Evolutionary conservation across 2,329 filamentous ascomycete species (phyloP), one percentile per base, ranked within the genome.

Genomic region (Monosporascus sp.): DNA sequence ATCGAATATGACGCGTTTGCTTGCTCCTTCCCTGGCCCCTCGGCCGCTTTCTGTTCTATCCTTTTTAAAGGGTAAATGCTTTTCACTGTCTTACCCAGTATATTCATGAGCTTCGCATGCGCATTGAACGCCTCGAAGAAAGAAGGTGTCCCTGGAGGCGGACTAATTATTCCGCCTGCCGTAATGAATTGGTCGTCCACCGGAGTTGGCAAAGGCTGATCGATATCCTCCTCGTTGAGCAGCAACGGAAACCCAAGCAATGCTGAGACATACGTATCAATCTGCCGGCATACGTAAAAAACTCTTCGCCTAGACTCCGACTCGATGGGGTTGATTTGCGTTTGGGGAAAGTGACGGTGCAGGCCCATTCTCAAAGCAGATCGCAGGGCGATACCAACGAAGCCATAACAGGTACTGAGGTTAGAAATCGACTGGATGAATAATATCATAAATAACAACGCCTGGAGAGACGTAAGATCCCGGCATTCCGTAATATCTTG

Each of bases 361-460:
- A 93, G 74, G 7, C 89, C 89, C 72, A 93, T 85, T 27, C 88
- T 82, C 37, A 93, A 71, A n/a, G 87, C 84, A 7, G 87, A 87
- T 49, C 88, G 82, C 48, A 92, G 74, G 2, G 88, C 89, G 61
- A 93, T 87, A 7, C 89, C 89, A 48, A 93, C 80, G 61, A 90
- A 91, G 0, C 88, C 84, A 68, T 93, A 93, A 66, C 89, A 93
- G 9, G 85, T 87, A 65, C 85, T 89, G 31, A 93, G 73, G 65
- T 90, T 89, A 9, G 88, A 88, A 2, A 89, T 89, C 2, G 87
- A 84, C 64, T 94, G 89, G 1, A 93, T 77, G 65, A 92, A 94
- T 3, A 93, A 74, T 48, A 91, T 87, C 79, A 91, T 88, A 66
- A 90, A 91, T 20, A 91, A 73, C 7, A 94, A 78, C 2, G 87